phyloP scores from a whole-genome alignment of 371 early-diverging fungal genomes.

The Furculomyces boomerangus region DNA sequence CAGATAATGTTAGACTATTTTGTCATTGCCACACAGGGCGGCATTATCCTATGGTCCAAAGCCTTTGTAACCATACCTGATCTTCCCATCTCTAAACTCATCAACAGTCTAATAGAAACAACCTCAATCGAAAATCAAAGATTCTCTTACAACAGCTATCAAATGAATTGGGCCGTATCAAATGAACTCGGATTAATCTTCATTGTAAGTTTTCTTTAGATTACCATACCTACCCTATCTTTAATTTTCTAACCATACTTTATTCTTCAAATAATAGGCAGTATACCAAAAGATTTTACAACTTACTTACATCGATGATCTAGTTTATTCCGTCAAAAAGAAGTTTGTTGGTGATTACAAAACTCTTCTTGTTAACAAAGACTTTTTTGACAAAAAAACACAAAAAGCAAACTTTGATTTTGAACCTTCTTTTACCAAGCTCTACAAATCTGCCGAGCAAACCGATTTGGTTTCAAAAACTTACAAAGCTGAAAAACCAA shows the following conservation, averaged over 20 bases:
- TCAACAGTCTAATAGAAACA: slow-evolving; percentile 62
- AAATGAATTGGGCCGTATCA: slow-evolving; percentile 64
- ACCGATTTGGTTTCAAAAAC: slow-evolving; percentile 2
- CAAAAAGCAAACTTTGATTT: slow-evolving; percentile 18
- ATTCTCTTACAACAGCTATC: slow-evolving; percentile 34
- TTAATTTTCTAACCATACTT: slow-evolving; percentile 1
- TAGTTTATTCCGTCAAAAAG: slow-evolving; percentile 42
- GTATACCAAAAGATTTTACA: slow-evolving; percentile 79
- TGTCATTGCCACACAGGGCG: slow-evolving; percentile 59
- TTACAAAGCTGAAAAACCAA: slow-evolving; percentile 29
- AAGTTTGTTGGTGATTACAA: slow-evolving; percentile 8
- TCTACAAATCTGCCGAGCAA: slow-evolving; percentile 23
- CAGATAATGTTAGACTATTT: slow-evolving; percentile 58
- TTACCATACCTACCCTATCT: neutral
- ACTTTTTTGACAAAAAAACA: slow-evolving; percentile 8
- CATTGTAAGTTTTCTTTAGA: slow-evolving; percentile 35
- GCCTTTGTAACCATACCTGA: slow-evolving; percentile 32
- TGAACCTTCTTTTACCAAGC: slow-evolving; percentile 25
- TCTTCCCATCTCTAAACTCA: slow-evolving; percentile 50
- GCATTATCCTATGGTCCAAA: slow-evolving; percentile 64
- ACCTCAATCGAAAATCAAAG: slow-evolving; percentile 34
- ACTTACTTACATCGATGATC: slow-evolving; percentile 67
- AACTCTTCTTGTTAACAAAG: neutral
- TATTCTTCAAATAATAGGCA: slow-evolving; percentile 21
- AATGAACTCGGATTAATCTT: slow-evolving; percentile 77